Evolutionary conservation across 768 basidiomycete genomes (phyloP).

Genomic region (Hypsizygus marmoreus): DNA sequence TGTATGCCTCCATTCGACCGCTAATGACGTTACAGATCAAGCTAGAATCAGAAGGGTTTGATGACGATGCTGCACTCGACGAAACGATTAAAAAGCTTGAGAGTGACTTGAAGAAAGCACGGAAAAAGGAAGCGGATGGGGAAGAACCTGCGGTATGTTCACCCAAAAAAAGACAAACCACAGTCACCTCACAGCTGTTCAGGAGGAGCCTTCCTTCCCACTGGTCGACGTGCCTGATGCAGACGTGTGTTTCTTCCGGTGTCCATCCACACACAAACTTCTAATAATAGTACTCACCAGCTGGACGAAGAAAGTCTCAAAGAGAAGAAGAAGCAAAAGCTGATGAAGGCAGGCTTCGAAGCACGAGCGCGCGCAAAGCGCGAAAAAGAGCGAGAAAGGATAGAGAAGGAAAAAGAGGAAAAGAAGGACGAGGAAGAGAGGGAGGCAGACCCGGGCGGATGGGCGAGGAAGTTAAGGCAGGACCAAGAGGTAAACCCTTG

Average conservation of each 20-base stretch:
- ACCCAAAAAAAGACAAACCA: background rate
- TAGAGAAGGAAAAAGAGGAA: conserved; percentile 71
- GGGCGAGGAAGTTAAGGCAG: conserved; percentile 70
- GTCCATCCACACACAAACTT: background rate
- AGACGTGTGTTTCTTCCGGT: conserved; percentile 55
- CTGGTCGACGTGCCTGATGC: conserved; percentile 90
- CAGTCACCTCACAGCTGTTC: background rate
- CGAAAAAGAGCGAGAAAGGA: conserved; percentile 86
- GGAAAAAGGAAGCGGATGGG: conserved; percentile 81
- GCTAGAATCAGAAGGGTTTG: conserved; percentile 69
- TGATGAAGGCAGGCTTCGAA: conserved; percentile 93
- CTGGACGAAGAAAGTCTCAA: conserved; percentile 89
- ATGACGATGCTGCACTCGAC: conserved; percentile 78
- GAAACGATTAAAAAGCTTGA: conserved; percentile 88
- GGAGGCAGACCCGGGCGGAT: conserved; percentile 65
- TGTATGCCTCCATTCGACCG: background rate
- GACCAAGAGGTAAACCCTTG: conserved; percentile 72
- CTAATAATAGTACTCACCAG: conserved; percentile 33
- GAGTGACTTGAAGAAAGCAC: conserved; percentile 67
- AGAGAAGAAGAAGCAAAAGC: conserved; percentile 91
- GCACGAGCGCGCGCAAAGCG: conserved; percentile 80
- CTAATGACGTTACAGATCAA: conserved; percentile 42
- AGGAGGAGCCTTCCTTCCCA: conserved; percentile 88
- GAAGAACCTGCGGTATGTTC: conserved; percentile 57
- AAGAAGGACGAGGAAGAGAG: conserved; percentile 78